Percentiles rank a stretch among this genome's conserved stretches.
Evolutionary conservation across 2,329 filamentous ascomycete species (phyloP).

Genomic region (Cercospora berteroae): DNA sequence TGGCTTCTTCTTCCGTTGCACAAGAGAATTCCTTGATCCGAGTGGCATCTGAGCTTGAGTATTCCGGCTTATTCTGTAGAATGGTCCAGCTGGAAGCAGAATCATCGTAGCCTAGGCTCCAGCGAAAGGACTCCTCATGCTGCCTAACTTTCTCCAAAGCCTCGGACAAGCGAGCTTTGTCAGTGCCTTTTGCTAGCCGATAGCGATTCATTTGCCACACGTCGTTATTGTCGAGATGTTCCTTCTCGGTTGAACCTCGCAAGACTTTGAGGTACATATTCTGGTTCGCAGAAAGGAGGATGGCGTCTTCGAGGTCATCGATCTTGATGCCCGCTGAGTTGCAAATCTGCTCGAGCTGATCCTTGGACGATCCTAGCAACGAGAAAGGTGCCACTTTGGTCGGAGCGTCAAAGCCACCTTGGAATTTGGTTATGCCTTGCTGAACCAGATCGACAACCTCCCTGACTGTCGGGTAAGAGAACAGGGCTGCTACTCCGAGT

Average conservation of each 20-base stretch:
- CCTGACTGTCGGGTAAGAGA: neutral
- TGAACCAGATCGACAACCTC: neutral
- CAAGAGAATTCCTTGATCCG: neutral
- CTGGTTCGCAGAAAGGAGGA: neutral
- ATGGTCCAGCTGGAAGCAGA: neutral
- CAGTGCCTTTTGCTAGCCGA: neutral
- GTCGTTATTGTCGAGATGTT: neutral
- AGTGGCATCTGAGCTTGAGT: neutral
- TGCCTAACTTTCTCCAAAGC: neutral
- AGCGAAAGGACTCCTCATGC: neutral
- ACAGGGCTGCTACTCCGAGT: neutral
- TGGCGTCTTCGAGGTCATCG: neutral
- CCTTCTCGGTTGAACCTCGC: neutral
- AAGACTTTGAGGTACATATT: neutral
- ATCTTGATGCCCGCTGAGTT: neutral
- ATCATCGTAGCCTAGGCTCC: neutral
- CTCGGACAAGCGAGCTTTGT: neutral
- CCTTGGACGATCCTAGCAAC: neutral
- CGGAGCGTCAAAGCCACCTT: neutral
- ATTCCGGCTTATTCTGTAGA: neutral
- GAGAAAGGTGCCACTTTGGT: neutral
- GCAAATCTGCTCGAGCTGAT: neutral
- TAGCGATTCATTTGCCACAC: neutral
- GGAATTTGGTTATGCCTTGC: neutral
- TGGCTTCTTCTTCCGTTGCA: neutral